A percentile compares a stretch with the other conserved stretches of the same genome.
Conservation (phyloP, 73 alveolate species). For the Stentor roeselii region DNA sequence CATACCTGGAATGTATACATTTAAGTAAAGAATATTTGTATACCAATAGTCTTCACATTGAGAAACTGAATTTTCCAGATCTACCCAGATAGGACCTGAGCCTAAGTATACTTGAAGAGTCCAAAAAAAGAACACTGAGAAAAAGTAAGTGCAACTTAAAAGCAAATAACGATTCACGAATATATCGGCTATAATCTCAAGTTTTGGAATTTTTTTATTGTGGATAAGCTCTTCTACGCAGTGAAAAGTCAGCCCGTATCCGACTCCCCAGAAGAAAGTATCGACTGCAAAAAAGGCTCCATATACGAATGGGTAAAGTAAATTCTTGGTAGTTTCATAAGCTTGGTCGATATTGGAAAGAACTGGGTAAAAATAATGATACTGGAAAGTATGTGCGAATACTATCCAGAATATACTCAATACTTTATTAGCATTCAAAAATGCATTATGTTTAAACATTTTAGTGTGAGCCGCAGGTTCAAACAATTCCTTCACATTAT, state of each 20-base stretch:
- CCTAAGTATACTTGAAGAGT: constrained; percentile 13
- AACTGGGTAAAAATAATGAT: background rate
- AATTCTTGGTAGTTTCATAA: background rate
- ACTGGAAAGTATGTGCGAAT: constrained; percentile 1
- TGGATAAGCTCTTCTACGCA: no score
- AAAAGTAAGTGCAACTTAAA: constrained; percentile 26
- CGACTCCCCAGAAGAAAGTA: constrained; percentile 38
- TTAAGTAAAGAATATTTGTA: constrained; percentile 34
- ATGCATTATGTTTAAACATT: no score
- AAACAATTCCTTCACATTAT: background rate
- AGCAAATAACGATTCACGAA: constrained; percentile 33
- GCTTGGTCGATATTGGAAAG: background rate
- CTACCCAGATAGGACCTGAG: constrained; percentile 30
- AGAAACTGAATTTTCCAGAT: background rate
- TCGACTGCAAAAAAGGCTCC: constrained; percentile 36
- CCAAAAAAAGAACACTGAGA: constrained; percentile 16
- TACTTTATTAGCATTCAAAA: background rate
- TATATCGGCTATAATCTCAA: no score
- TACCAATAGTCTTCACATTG: constrained; percentile 37
- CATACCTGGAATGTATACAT: constrained; percentile 30
- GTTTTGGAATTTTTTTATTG: no score
- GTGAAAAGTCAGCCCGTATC: constrained; percentile 28
- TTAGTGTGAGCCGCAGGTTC: background rate
- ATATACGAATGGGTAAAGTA: background rate
- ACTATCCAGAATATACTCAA: background rate